Conservation (phyloP, 2,329 filamentous ascomycete genomes). For the Xylariales sp. region DNA sequence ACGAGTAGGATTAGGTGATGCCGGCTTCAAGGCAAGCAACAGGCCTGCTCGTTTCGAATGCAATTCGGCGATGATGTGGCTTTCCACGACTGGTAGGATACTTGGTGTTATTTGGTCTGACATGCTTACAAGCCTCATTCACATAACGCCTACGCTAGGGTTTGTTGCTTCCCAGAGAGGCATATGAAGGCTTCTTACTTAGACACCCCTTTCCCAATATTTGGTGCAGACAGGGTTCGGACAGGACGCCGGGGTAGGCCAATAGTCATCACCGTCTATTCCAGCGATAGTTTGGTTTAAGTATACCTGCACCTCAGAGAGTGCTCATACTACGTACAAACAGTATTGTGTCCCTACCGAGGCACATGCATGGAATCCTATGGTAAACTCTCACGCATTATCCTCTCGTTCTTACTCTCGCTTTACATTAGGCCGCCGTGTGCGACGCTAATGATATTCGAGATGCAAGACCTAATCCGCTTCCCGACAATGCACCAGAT, state of each 20-base stretch:
- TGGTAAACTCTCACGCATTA: background rate
- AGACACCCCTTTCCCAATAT: background rate
- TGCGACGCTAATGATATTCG: background rate
- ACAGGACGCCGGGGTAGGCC: background rate
- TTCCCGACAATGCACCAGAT: conserved; percentile 2
- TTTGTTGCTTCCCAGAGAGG: background rate
- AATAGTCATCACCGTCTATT: background rate
- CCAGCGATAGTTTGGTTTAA: background rate
- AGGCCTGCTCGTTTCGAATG: conserved; percentile 9
- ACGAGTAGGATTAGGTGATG: conserved; percentile 14
- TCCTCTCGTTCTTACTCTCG: background rate
- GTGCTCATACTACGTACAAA: background rate
- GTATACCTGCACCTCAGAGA: background rate
- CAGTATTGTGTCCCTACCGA: background rate
- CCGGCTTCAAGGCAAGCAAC: conserved; percentile 3
- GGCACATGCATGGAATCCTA: background rate
- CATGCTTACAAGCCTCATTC: background rate
- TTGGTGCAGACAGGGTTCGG: background rate
- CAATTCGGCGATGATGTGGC: conserved; percentile 2
- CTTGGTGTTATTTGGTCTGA: background rate
- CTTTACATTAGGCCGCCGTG: background rate
- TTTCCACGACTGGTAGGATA: background rate
- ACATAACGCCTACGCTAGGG: background rate
- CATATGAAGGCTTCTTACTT: background rate
- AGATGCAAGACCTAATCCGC: background rate